Evolutionary conservation across 2,329 filamentous ascomycete species (phyloP), one percentile per base, ranked within the genome.

Genomic region (Penicillium digitatum): DNA sequence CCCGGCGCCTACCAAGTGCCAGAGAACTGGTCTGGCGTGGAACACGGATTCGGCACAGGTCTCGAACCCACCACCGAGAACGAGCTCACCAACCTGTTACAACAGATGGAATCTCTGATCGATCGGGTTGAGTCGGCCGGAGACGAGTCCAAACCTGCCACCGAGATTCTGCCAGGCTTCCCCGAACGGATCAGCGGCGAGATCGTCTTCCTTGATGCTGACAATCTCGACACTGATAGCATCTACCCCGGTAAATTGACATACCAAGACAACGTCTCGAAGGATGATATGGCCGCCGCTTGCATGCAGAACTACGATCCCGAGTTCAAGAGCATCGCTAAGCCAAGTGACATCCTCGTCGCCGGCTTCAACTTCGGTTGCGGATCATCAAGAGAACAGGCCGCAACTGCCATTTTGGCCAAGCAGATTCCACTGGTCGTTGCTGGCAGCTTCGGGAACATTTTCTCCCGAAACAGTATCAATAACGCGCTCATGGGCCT

Each of bases 271-370:
- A 82, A 89, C 65, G 80, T 97, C 1, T 76, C 88, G 0, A 78
- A 75, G 0, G 87, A 90, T 58, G 84, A 84, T 54, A 96, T 97
- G 93, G 90, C 90, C 0, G 79, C 88, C 62, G 91, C 92, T 0
- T 92, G 88, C 73, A 96, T 97, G 91, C 82, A 88, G 70, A 97
- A 97, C 79, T 97, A 96, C 75, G 93, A 97, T 69, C 75, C 81
- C 0, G 70, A 78, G 0, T 96, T 96, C 70, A 72, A 79, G 10
- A 72, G 75, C 1, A 78, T 86, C 34, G 86, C 88, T 43, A 81
- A 82, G 60, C 69, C 82, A 0, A 85, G 84, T 46, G 92, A 97
- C 66, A 89, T 96, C 52, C 82, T 96, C 1, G 91, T 96, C 0
- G 76, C 86, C 0, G 91, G 91, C 31, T 94, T 86, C 78, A 95